Conservation (phyloP, 2,329 filamentous ascomycete species). For the Botrytis sinoallii region DNA sequence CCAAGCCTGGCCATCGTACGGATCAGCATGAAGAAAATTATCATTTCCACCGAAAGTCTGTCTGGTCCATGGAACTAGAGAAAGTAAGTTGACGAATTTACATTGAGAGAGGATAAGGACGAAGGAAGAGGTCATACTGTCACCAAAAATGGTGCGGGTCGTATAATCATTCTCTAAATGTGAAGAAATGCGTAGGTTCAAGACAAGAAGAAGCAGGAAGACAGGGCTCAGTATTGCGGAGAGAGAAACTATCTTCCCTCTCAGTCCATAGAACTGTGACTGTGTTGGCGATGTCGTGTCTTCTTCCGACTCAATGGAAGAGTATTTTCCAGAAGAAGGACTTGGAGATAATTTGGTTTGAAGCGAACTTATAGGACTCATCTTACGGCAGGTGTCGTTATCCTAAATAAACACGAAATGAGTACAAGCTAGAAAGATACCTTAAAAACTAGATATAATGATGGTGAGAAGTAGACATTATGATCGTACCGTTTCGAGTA, state of each 20-base stretch:
- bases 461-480: not conserved
- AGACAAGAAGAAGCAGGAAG: not conserved
- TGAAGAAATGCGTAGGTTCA: not conserved
- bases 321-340: not conserved
- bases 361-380: not conserved
- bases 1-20: not conserved
- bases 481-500: not conserved
- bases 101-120: not conserved
- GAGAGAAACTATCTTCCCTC: not conserved
- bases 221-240: not conserved
- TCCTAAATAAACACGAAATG: not conserved
- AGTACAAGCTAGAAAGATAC: not conserved
- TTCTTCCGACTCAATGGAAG: not conserved
- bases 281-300: not conserved
- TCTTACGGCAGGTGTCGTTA: not conserved
- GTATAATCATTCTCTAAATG: not conserved
- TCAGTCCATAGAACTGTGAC: not conserved
- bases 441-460: not conserved
- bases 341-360: not conserved
- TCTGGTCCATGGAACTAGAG: not conserved
- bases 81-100: not conserved
- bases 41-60: not conserved
- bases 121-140: not conserved
- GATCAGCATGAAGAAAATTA: not conserved
- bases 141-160: not conserved